Evolutionary conservation across 2,329 filamentous ascomycete species (phyloP).

Genomic region (Knoxdaviesia proteae): DNA sequence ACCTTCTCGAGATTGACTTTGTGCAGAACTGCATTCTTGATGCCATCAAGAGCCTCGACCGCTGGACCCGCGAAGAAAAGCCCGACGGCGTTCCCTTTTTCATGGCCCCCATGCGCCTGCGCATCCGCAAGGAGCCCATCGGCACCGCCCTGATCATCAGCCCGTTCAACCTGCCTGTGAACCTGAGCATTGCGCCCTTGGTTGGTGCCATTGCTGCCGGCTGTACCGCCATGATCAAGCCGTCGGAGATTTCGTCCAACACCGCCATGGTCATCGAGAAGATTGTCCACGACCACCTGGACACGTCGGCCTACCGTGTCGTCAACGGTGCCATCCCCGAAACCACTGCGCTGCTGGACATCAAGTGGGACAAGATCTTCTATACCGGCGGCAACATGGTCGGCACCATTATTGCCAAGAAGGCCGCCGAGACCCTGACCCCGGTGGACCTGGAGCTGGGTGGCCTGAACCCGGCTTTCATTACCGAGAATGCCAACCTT

Average conservation of each 20-base stretch:
- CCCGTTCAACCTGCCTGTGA: slow-evolving; percentile 84
- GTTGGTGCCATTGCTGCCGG: slow-evolving; percentile 84
- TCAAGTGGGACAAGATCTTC: slow-evolving; percentile 96
- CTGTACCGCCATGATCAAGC: slow-evolving; percentile 78
- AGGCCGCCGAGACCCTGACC: slow-evolving; percentile 73
- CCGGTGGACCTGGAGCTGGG: slow-evolving; percentile 81
- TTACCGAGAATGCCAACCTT: slow-evolving; percentile 67
- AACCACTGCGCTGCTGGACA: slow-evolving; percentile 60
- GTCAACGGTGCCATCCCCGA: slow-evolving; percentile 68
- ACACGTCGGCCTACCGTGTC: slow-evolving; percentile 53
- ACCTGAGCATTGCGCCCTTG: slow-evolving; percentile 57
- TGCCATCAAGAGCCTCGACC: slow-evolving; percentile 54
- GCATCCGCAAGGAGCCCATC: slow-evolving; percentile 70
- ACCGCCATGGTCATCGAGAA: slow-evolving; percentile 62
- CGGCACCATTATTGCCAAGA: slow-evolving; percentile 72
- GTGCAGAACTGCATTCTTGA: slow-evolving; percentile 64
- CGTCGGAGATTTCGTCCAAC: slow-evolving; percentile 61
- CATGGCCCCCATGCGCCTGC: slow-evolving; percentile 44
- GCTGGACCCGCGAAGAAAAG: slow-evolving; percentile 67
- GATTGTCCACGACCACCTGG: slow-evolving; percentile 55
- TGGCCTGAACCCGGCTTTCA: slow-evolving; percentile 76
- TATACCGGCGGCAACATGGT: slow-evolving; percentile 71
- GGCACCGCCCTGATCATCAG: slow-evolving; percentile 72
- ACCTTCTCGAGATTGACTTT: slow-evolving; percentile 58
- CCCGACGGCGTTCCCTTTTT: slow-evolving; percentile 35